These are phyloP conservation scores for Themeda triandra DNA, from an alignment of 176 grass and related monocot genomes.

Conservation along the genomic window DNA sequence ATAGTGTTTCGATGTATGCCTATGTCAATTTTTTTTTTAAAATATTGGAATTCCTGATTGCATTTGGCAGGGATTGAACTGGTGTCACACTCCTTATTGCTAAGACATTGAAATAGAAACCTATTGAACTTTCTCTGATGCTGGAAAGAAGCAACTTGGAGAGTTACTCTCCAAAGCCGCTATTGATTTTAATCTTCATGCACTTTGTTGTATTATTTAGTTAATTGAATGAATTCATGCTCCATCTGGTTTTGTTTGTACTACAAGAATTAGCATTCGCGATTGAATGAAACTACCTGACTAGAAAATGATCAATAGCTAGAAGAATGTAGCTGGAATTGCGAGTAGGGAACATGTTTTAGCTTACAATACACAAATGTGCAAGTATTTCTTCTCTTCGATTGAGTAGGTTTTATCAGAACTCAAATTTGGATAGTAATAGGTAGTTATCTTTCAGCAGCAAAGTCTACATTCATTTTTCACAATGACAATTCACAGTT, in stretches of 20 bases:
- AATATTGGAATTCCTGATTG: not conserved
- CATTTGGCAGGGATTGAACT: slow-evolving; percentile 2
- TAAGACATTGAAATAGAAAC: not conserved
- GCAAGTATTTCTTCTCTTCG: not conserved
- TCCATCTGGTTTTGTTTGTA: slow-evolving; percentile 3
- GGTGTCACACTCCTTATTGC: slow-evolving; percentile 7
- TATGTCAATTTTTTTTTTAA: no score
- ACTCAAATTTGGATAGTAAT: not conserved
- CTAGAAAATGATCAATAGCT: not conserved
- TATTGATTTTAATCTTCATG: not conserved
- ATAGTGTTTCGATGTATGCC: slow-evolving; percentile 7
- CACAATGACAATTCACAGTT: not conserved
- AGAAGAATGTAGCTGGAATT: not conserved
- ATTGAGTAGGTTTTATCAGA: not conserved
- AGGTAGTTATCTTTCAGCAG: not conserved
- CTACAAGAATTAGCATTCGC: not conserved
- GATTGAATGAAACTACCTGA: not conserved
- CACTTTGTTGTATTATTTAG: not conserved
- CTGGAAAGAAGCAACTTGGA: not conserved
- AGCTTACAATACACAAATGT: not conserved
- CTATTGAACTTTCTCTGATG: not conserved
- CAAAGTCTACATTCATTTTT: not conserved
- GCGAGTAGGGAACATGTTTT: not conserved
- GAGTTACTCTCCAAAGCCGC: not conserved
- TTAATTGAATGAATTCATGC: not conserved